Percentiles rank a stretch among this genome's conserved stretches.
Conservation (phyloP, 2,329 filamentous ascomycete genomes). For the Penicillium sp. region DNA sequence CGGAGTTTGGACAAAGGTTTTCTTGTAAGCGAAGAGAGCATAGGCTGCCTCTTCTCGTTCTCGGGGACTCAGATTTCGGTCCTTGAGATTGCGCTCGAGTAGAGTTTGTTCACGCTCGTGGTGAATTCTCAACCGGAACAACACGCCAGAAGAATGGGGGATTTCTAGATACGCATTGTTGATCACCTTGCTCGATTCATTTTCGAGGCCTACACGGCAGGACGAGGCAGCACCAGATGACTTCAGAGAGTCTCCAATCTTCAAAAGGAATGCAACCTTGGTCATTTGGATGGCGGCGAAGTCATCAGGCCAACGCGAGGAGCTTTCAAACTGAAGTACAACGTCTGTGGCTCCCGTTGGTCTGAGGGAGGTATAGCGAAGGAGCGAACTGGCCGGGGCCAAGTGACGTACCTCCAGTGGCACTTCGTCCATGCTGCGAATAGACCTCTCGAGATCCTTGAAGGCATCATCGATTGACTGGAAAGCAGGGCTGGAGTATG, state of each 20-base stretch:
- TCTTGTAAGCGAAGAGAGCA: conserved; percentile 62
- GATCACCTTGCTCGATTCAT: conserved; percentile 56
- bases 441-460: conserved; percentile 62
- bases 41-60: conserved; percentile 60
- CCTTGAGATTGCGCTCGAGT: conserved; percentile 67
- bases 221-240: conserved; percentile 50
- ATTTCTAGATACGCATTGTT: conserved; percentile 81
- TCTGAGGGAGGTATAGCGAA: conserved; percentile 58
- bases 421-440: conserved; percentile 69
- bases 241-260: conserved; percentile 63
- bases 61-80: conserved; percentile 58
- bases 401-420: conserved; percentile 80
- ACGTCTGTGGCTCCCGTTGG: conserved; percentile 57
- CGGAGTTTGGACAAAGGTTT: conserved; percentile 62
- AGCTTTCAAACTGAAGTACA: conserved; percentile 84
- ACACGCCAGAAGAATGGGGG: conserved; percentile 59
- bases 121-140: conserved; percentile 78
- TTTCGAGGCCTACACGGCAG: conserved; percentile 71
- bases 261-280: conserved; percentile 76
- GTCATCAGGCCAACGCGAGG: conserved; percentile 87
- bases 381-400: conserved; percentile 59
- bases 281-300: conserved; percentile 82
- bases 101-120: conserved; percentile 78
- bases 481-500: conserved; percentile 48
- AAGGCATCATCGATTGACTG: conserved; percentile 62